phyloP scores from a whole-genome alignment of 2,329 filamentous ascomycete genomes.

The Venturia effusa region DNA sequence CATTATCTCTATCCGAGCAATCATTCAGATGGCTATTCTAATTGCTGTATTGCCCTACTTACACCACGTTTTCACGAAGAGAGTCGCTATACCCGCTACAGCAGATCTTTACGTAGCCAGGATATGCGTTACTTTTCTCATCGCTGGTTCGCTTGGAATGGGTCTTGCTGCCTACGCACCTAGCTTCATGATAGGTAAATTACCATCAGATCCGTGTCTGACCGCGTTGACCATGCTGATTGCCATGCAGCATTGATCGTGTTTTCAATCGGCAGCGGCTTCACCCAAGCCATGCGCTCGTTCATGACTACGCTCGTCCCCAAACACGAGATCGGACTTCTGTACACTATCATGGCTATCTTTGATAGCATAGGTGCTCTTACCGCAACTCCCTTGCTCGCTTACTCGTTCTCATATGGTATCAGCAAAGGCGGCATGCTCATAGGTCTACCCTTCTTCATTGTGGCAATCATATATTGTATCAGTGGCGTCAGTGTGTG shows the following conservation, averaged over 20 bases:
- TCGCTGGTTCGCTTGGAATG: neutral
- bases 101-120: neutral
- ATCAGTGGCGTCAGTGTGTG: neutral
- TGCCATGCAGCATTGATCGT: constrained; percentile 1
- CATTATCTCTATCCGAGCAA: neutral
- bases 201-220: too few relatives aligned
- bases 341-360: constrained; percentile 4
- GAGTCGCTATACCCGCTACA: constrained; percentile 3
- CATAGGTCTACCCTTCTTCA: constrained; percentile 7
- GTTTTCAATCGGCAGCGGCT: neutral
- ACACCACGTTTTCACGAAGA: neutral
- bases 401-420: neutral
- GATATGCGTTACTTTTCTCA: neutral
- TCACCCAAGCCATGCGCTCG: neutral
- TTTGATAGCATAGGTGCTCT: constrained; percentile 2
- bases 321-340: constrained; percentile 2
- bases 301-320: constrained; percentile 2
- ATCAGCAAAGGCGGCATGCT: neutral
- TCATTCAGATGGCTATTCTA: neutral
- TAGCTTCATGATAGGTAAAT: neutral
- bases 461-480: neutral
- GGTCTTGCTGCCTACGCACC: neutral
- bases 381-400: neutral
- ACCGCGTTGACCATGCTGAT: too few relatives aligned
- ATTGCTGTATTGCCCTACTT: neutral